Evolutionary conservation across 73 alveolate genomes (phyloP).

Genomic region (Blepharisma stoltei): DNA sequence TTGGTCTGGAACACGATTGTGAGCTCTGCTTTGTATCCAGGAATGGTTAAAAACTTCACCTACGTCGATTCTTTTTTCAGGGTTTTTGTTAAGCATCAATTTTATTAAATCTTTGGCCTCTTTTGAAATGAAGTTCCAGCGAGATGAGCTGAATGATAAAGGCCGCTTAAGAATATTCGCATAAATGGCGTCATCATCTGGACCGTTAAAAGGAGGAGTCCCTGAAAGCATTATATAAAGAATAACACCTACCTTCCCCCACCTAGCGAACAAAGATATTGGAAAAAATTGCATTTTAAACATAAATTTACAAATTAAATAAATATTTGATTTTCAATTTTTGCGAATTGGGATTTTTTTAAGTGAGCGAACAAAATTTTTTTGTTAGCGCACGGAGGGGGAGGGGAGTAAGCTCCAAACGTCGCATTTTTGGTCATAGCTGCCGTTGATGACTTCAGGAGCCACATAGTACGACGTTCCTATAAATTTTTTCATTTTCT

Average conservation of each 20-base stretch:
- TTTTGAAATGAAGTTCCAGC: conserved; percentile 50
- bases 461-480: too few species aligned
- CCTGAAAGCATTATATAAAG: conserved; percentile 50
- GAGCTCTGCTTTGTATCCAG: conserved; percentile 42
- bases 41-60: conserved; percentile 44
- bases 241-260: conserved; percentile 63
- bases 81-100: conserved; percentile 47
- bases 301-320: too few species aligned
- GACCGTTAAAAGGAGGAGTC: conserved; percentile 43
- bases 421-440: too few species aligned
- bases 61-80: conserved; percentile 47
- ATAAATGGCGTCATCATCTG: conserved; percentile 48
- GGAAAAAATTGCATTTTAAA: too few species aligned
- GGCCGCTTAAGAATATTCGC: conserved; percentile 41
- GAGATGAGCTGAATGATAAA: conserved; percentile 30
- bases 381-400: too few species aligned
- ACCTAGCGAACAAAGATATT: too few species aligned
- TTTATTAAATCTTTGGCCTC: conserved; percentile 50
- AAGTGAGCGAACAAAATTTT: too few species aligned
- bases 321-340: too few species aligned
- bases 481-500: too few species aligned
- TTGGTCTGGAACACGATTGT: conserved; percentile 35
- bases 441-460: too few species aligned
- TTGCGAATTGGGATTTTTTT: too few species aligned
- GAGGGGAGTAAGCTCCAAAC: too few species aligned